Percentiles rank a stretch among this genome's conserved stretches.
phyloP scores from a whole-genome alignment of 768 basidiomycete genomes.

The Lactarius deliciosus region DNA sequence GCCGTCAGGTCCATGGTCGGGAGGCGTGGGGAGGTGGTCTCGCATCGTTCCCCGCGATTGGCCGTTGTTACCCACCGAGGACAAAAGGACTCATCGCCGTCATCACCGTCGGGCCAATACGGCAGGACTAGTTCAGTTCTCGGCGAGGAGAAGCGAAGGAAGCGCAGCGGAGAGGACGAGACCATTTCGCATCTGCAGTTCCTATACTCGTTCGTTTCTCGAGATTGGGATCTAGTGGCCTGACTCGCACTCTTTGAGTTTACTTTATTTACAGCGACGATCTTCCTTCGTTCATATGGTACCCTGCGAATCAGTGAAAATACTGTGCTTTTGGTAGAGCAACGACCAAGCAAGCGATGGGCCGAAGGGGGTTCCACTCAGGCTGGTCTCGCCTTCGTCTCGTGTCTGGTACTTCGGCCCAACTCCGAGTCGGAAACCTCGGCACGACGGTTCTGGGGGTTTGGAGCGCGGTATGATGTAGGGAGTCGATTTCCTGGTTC shows the following conservation, averaged over 20 bases:
- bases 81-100: background rate
- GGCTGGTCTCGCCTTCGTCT: background rate
- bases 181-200: background rate
- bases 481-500: background rate
- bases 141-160: background rate
- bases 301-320: conserved; percentile 4
- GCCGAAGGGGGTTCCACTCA: background rate
- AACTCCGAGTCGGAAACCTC: conserved; percentile 1
- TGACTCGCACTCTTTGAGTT: background rate
- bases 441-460: background rate
- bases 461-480: background rate
- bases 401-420: background rate
- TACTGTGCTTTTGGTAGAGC: background rate
- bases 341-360: background rate
- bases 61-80: background rate
- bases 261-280: conserved; percentile 1
- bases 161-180: background rate
- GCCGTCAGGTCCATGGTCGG: background rate
- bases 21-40: background rate
- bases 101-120: background rate
- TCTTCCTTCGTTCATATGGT: background rate
- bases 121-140: background rate
- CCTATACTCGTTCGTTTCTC: background rate
- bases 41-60: background rate
- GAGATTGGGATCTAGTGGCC: background rate